Evolutionary conservation across 2,329 filamentous ascomycete species (phyloP).

Genomic region (Alternaria alternata): DNA sequence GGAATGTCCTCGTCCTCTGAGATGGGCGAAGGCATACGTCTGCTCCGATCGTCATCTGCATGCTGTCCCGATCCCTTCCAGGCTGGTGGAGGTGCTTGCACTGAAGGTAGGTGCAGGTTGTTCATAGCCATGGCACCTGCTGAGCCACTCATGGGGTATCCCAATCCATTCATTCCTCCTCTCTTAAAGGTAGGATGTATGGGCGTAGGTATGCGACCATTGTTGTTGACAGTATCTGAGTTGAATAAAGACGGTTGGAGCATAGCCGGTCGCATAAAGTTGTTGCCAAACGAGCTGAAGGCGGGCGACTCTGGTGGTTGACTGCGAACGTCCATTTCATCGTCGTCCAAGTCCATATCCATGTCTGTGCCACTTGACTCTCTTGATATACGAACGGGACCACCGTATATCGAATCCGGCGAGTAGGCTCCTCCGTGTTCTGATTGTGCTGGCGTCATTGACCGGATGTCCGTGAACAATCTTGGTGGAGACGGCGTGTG

Average conservation of each 20-base stretch:
- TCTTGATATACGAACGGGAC: constrained; percentile 30
- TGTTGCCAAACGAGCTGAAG: constrained; percentile 28
- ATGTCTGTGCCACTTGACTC: constrained; percentile 35
- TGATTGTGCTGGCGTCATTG: constrained; percentile 43
- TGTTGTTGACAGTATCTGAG: constrained; percentile 27
- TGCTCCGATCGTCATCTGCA: constrained; percentile 32
- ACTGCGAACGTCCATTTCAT: constrained; percentile 44
- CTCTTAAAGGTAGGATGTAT: constrained; percentile 50
- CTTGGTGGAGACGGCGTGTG: constrained; percentile 40
- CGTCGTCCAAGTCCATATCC: constrained; percentile 51
- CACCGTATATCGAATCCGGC: constrained; percentile 34
- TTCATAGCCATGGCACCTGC: constrained; percentile 32
- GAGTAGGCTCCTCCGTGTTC: constrained; percentile 38
- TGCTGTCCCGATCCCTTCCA: constrained; percentile 33
- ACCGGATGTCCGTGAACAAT: constrained; percentile 33
- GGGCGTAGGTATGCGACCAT: constrained; percentile 51
- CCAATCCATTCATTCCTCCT: constrained; percentile 36
- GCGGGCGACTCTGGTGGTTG: constrained; percentile 49
- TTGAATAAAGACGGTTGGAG: constrained; percentile 42
- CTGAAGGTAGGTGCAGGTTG: constrained; percentile 21
- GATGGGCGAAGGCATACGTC: constrained; percentile 53
- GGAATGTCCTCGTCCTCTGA: constrained; percentile 51
- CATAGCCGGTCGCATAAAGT: constrained; percentile 46
- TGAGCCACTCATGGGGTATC: constrained; percentile 40
- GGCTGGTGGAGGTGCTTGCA: constrained; percentile 29